Percentiles rank a stretch among this genome's conserved stretches.
These are phyloP conservation scores for Penicillium coffeae DNA, from an alignment of 495 filamentous ascomycete genomes.

Conservation along the genomic window DNA sequence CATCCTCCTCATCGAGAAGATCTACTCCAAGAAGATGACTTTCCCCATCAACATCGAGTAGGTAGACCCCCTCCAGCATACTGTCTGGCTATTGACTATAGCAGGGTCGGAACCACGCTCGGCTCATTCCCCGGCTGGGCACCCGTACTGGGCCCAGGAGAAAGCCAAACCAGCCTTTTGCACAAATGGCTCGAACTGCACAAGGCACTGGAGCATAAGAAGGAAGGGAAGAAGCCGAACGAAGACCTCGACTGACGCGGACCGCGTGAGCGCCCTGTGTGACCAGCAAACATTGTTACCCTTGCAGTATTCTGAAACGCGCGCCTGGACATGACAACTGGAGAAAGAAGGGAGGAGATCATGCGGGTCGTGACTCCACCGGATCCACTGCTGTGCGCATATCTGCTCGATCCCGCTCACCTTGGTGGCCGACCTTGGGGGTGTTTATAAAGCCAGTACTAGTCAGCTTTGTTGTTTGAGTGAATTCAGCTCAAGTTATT, in stretches of 20 bases:
- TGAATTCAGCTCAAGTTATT: no score
- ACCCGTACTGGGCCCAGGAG: not conserved
- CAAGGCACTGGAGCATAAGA: not conserved
- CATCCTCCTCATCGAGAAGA: slow-evolving; percentile 4
- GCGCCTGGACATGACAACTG: no score
- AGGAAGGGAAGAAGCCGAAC: not conserved
- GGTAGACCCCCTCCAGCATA: not conserved
- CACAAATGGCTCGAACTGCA: slow-evolving; percentile 2
- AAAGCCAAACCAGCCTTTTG: not conserved
- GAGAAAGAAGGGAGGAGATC: no score
- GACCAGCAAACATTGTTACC: not conserved
- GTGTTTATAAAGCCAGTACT: slow-evolving; percentile 3
- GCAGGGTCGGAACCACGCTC: not conserved
- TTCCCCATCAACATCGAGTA: not conserved
- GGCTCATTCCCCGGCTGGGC: slow-evolving; percentile 2
- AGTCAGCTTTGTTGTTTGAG: not conserved
- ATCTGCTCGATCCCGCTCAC: slow-evolving; percentile 27
- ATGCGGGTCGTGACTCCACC: not conserved
- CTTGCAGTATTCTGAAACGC: no score
- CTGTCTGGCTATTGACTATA: not conserved
- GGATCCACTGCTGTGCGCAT: slow-evolving; percentile 12
- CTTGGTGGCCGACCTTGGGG: slow-evolving; percentile 14
- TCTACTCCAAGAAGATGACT: not conserved
- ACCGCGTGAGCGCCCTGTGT: not conserved
- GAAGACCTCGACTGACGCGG: not conserved